Base-by-base conservation (phyloP, 1,139 yeast species). In the Saccharomyces hybrid region DNA sequence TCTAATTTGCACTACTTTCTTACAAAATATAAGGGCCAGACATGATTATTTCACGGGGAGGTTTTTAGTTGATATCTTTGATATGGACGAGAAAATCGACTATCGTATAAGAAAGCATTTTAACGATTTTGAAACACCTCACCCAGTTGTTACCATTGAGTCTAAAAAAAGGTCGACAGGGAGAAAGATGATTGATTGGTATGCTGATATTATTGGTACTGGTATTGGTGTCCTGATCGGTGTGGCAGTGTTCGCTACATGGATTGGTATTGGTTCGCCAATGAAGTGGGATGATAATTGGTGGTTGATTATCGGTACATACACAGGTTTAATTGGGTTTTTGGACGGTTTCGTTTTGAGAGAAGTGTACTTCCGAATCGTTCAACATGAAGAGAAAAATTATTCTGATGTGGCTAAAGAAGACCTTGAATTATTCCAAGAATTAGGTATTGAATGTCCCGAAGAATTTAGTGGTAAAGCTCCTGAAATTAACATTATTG, bases 241-340 rank as follows among this genome's bases (percentile, higher is more conserved):
- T 6, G 50, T 64, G 14, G 58, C 59, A 20, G 76, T 69, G 7
- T 68, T 74, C 51, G 61, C 61, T 7, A 68, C 61, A n/a, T 74
- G 77, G 77, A 27, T 72, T 20, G 66, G 63, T 31, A 63, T 72
- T 48, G 77, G 77, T 47, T 56, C 62, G 46, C 54, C 62, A 7
- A 64, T 73, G 71, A 28, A 62, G 32, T 74, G 71, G 70, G 60
- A 62, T 57, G 69, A 68, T 46, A 63, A 72, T 52, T 74, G 77
- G 77, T 74, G 76, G 76, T 61, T 74, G 41, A 71, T 74, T 41
- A 73, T 73, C 57, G 77, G 77, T 51, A 72, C 77, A 2, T 74
- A 74, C 56, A 72, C 77, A 0, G 77, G 77, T 25, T 62, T 74
- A 30, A 63, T 73, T 34, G 76, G 77, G 3, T 73, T 73, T 56